A percentile compares a stretch with the other conserved stretches of the same genome.
These are phyloP conservation scores for Lasiosphaeris hirsuta DNA, from an alignment of 495 filamentous ascomycete species.

Conservation along the genomic window DNA sequence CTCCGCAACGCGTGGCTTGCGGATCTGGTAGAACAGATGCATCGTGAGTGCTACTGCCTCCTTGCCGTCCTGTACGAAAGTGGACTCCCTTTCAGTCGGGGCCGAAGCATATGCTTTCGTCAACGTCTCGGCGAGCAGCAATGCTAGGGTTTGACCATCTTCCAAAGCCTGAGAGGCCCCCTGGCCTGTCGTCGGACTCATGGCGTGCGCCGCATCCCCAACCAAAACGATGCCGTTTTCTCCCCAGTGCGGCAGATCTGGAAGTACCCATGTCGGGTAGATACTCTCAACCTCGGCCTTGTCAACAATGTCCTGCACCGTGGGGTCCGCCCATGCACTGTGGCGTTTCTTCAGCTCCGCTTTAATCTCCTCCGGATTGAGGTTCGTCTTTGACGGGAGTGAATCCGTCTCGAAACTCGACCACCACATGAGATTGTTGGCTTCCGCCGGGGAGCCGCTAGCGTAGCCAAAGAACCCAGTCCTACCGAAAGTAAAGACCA, in stretches of 20 bases:
- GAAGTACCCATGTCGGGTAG: conserved; percentile 52
- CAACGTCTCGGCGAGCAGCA: conserved; percentile 19
- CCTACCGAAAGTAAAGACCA: conserved; percentile 50
- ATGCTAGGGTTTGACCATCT: conserved; percentile 27
- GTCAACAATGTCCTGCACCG: conserved; percentile 43
- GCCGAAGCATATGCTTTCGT: conserved; percentile 1
- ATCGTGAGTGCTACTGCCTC: conserved; percentile 3
- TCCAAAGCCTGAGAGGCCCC: conserved; percentile 37
- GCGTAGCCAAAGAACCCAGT: conserved; percentile 60
- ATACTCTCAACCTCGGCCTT: conserved; percentile 42
- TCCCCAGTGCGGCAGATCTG: conserved; percentile 31
- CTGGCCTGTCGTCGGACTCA: conserved; percentile 40
- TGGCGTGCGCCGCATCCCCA: conserved; percentile 46
- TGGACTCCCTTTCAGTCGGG: not conserved
- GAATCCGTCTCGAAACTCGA: conserved; percentile 43
- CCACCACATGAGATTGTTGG: conserved; percentile 44
- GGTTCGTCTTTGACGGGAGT: conserved; percentile 35
- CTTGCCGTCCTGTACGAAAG: too few species aligned
- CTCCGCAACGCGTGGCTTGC: conserved; percentile 3
- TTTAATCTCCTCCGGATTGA: conserved; percentile 39
- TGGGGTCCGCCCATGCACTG: conserved; percentile 47
- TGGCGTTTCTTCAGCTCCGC: conserved; percentile 45
- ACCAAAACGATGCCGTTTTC: conserved; percentile 32
- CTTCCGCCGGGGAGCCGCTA: conserved; percentile 35
- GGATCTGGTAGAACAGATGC: conserved; percentile 8